Evolutionary conservation across 208 protist genomes (phyloP).

Genomic region (Trypanosoma brucei): DNA sequence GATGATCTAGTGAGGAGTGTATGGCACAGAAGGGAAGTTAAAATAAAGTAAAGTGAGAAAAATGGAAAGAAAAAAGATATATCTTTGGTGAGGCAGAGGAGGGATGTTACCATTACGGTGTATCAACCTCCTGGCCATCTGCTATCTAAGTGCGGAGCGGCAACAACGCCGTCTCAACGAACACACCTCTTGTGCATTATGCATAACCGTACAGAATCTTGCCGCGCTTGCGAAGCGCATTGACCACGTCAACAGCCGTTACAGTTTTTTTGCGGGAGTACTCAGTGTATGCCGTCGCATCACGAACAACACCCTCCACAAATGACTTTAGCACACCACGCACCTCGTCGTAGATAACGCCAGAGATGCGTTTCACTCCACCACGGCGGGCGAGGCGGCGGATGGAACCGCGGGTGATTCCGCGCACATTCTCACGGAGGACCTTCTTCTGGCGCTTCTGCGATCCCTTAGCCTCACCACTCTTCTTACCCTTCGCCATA

Average conservation of each 20-base stretch:
- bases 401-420: not conserved
- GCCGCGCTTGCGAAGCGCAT: not conserved
- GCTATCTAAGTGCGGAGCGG: too few relatives aligned
- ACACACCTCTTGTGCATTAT: not conserved
- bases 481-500: constrained; percentile 1
- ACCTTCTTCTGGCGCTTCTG: constrained; percentile 1
- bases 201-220: not conserved
- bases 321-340: not conserved
- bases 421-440: not conserved
- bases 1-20: too few relatives aligned
- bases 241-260: not conserved
- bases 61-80: too few relatives aligned
- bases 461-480: not conserved
- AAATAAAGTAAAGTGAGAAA: too few relatives aligned
- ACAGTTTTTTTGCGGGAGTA: not conserved
- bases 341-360: constrained; percentile 1
- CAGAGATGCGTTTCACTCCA: not conserved
- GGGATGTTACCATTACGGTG: too few relatives aligned
- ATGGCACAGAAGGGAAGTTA: too few relatives aligned
- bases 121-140: too few relatives aligned
- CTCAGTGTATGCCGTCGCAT: not conserved
- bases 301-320: not conserved
- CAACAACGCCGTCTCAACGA: too few relatives aligned
- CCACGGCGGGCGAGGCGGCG: not conserved
- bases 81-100: too few relatives aligned